Percentiles rank a stretch among this genome's conserved stretches.
Evolutionary conservation across 768 basidiomycete genomes (phyloP).

Genomic region (Suillus brevipes): DNA sequence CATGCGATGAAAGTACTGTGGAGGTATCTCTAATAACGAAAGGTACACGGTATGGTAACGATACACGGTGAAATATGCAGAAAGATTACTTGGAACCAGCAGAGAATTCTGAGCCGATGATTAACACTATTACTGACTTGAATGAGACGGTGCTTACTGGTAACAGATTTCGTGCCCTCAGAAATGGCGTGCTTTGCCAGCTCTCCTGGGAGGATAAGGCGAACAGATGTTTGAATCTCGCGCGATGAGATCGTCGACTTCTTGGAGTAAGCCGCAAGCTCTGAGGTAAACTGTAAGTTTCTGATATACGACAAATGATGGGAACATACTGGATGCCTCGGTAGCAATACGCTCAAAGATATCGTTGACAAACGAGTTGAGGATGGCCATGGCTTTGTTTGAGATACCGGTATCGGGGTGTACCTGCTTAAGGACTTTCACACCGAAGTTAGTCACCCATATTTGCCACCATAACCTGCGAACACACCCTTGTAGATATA

Average conservation of each 20-base stretch:
- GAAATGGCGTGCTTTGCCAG: slow-evolving; percentile 88
- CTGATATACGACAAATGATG: not conserved
- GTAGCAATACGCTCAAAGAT: slow-evolving; percentile 81
- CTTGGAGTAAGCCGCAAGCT: slow-evolving; percentile 85
- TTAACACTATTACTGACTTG: slow-evolving; percentile 7
- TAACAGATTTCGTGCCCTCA: slow-evolving; percentile 76
- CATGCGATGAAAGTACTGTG: slow-evolving; percentile 1
- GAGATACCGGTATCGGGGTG: slow-evolving; percentile 94
- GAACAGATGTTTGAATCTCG: slow-evolving; percentile 84
- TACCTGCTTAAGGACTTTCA: slow-evolving; percentile 80
- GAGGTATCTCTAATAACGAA: slow-evolving; percentile 34
- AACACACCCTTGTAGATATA: slow-evolving; percentile 79
- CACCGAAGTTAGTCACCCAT: slow-evolving; percentile 3
- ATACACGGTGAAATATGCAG: slow-evolving; percentile 29
- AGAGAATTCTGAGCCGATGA: slow-evolving; percentile 50
- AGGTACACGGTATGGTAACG: slow-evolving; percentile 35
- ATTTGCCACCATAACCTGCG: not conserved
- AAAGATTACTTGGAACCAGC: slow-evolving; percentile 52
- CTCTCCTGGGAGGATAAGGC: slow-evolving; percentile 83
- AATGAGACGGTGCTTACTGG: slow-evolving; percentile 45
- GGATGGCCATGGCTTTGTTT: slow-evolving; percentile 84
- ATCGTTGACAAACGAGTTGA: slow-evolving; percentile 84
- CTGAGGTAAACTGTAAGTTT: slow-evolving; percentile 30
- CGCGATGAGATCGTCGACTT: slow-evolving; percentile 91
- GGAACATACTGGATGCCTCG: slow-evolving; percentile 60